phyloP scores from a whole-genome alignment of 176 grass and related monocot species.

The Urochloa ruziziensis region DNA sequence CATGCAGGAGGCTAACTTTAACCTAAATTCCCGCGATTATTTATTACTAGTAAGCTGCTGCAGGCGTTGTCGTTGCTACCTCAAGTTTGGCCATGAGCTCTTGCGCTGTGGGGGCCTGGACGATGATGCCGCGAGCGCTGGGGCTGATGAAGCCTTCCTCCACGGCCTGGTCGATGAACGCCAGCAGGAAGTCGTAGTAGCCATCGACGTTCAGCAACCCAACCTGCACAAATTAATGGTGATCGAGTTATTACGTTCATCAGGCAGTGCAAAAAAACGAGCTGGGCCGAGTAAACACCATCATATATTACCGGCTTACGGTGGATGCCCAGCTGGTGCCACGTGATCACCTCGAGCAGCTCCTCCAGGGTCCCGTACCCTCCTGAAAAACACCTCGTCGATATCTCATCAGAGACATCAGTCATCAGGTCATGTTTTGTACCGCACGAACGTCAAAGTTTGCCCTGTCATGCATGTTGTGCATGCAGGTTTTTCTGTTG shows the following conservation, averaged over 20 bases:
- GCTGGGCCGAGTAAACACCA: no score
- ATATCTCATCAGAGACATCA: no score
- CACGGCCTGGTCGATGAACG: constrained; percentile 65
- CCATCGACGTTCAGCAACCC: constrained; percentile 73
- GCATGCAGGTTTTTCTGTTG: no score
- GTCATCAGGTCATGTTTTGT: no score
- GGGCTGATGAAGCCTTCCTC: constrained; percentile 65
- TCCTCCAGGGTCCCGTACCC: background rate
- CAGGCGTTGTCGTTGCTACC: background rate
- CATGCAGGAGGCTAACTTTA: no score
- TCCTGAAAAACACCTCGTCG: no score
- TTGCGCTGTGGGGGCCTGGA: constrained; percentile 37
- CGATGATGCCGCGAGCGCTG: constrained; percentile 45
- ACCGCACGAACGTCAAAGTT: no score
- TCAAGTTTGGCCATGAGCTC: constrained; percentile 52
- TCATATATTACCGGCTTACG: background rate
- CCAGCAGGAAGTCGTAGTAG: constrained; percentile 61
- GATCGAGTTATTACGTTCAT: no score
- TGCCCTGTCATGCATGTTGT: no score
- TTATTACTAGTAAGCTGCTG: no score
- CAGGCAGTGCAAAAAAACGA: no score
- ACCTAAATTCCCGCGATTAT: no score
- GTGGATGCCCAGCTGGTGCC: constrained; percentile 6
- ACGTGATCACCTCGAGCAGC: background rate
- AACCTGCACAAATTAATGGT: constrained; percentile 25